Conservation (phyloP, 2,329 filamentous ascomycete species). For the Cladosporium sp. region DNA sequence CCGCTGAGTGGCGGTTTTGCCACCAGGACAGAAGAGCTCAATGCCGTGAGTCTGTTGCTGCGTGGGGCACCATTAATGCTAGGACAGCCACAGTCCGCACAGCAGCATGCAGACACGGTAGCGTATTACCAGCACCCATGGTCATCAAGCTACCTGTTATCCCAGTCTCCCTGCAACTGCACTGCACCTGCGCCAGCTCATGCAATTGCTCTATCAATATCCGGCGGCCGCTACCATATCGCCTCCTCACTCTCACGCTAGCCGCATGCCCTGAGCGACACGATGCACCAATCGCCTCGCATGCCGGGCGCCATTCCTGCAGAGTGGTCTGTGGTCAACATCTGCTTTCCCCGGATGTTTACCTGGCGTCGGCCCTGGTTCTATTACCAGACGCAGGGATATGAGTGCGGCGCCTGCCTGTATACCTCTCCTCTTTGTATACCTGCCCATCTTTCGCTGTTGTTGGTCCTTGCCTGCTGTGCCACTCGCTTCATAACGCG, state of each 20-base stretch:
- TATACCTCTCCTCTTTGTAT: neutral
- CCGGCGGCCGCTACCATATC: neutral
- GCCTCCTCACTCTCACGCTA: constrained; percentile 1
- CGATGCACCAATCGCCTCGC: neutral
- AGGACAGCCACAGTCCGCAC: too few relatives aligned
- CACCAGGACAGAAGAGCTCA: too few relatives aligned
- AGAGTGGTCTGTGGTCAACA: constrained; percentile 8
- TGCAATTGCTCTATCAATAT: neutral
- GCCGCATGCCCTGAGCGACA: neutral
- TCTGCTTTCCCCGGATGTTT: constrained; percentile 9
- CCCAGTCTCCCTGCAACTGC: too few relatives aligned
- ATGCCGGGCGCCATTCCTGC: neutral
- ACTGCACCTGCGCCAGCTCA: too few relatives aligned
- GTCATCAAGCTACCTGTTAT: too few relatives aligned
- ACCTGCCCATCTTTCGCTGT: neutral
- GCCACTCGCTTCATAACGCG: neutral
- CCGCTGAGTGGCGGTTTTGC: too few relatives aligned
- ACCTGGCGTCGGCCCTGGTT: constrained; percentile 1
- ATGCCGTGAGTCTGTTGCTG: too few relatives aligned
- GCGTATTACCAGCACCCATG: too few relatives aligned
- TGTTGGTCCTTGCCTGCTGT: neutral
- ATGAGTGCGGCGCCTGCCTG: constrained; percentile 3
- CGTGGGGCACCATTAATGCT: too few relatives aligned
- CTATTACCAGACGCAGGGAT: constrained; percentile 1
- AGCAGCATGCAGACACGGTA: too few relatives aligned